Conservation (phyloP, 2,329 filamentous ascomycete species). For the Aspergillus sojae region DNA sequence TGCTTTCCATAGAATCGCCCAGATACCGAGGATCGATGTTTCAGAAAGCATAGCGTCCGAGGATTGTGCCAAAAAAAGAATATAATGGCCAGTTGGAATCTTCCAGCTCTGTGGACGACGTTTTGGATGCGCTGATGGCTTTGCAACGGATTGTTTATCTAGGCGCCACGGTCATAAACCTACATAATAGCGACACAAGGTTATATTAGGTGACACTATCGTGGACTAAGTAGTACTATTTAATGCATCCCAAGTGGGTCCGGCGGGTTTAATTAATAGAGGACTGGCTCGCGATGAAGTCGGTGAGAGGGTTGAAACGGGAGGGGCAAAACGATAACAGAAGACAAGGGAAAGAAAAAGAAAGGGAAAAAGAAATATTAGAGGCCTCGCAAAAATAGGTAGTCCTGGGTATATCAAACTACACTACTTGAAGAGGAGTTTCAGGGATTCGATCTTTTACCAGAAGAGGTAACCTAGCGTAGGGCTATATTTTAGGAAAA, state of each 20-base stretch:
- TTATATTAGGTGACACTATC: neutral
- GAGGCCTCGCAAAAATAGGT: too few species aligned
- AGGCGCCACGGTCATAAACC: neutral
- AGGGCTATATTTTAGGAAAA: neutral
- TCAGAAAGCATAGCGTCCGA: neutral
- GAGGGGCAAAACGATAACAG: neutral
- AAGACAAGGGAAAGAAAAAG: neutral
- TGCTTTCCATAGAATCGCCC: neutral
- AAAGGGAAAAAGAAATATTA: neutral
- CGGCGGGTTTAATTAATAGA: neutral
- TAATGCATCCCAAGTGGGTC: neutral
- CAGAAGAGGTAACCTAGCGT: too few species aligned
- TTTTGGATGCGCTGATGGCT: neutral
- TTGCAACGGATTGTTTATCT: neutral
- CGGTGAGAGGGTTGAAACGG: neutral
- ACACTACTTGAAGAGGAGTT: too few species aligned
- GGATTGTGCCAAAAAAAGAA: neutral
- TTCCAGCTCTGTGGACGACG: neutral
- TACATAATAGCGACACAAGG: neutral
- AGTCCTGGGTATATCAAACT: too few species aligned
- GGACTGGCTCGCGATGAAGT: neutral
- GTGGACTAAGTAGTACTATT: neutral
- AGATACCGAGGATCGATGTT: neutral
- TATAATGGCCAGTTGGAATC: neutral
- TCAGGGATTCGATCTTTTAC: too few species aligned